Evolutionary conservation across 805 yeast genomes (phyloP), one percentile per base, ranked within the genome.

Genomic region (Hanseniaspora taiwanica): DNA sequence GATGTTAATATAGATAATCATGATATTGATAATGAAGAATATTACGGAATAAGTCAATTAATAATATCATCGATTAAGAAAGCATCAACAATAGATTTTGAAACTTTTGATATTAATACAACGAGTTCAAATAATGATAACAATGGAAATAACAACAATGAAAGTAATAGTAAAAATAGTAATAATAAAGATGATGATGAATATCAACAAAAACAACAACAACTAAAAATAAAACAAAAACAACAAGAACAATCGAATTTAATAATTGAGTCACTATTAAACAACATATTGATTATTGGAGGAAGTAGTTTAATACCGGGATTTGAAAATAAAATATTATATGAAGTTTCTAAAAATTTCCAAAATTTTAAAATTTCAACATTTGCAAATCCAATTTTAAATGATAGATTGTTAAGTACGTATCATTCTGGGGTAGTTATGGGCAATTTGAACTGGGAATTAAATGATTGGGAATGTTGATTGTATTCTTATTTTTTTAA

Each of bases 321-420:
- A n/a, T 64, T 85, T 45, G 81, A 80, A 21, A 89, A 82, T 52
- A 66, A 94, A 46, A 62, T 87, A 40, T 72, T 78, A 48, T 69
- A 72, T 43, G 96, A 85, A 51, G 62, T 86, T 42, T 68, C 78
- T 13, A 63, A 67, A 35, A 60, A 71, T 40, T 81, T 85, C 55
- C 94, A 95, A 13, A 91, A 91, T 40, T 68, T 85, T 52, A 87
- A 86, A 56, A 72, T 86, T 32, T 66, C 94, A 47, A 69, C 87
- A n/a, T 87, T 82, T 54, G 81, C 94, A 2, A 74, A 77, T 24
- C 94, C 94, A 38, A 74, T 74, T 50, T 59, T 78, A 17, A 64
- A 68, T 42, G 95, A 86, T 58, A 71, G 96, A 52, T 70, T 73
- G 47, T 76, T 72, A 51, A 80, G 84, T 44, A 68, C 85, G 16